Evolutionary conservation across 2,329 filamentous ascomycete genomes (phyloP), one percentile per base, ranked within the genome.

Genomic region (Fusarium sp.): DNA sequence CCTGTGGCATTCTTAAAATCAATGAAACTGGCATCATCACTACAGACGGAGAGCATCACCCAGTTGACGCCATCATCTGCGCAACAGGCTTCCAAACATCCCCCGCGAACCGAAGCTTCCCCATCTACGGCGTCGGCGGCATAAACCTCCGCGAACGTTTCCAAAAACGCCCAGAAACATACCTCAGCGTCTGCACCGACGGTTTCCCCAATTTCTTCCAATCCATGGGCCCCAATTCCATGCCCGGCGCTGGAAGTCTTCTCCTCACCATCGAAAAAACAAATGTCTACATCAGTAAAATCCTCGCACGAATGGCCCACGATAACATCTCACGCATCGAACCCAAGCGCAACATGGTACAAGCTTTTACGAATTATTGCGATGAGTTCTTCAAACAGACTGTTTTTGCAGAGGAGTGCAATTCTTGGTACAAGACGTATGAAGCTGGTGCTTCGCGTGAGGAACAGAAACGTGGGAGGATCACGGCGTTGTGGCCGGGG

Each of bases 351-450:
- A 51, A 46, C 8, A 30, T 65, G 43, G 62, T 65, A 0, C 40
- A 41, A 1, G 62, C 40, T 0, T 65, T 65, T 1, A 65, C 60
- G 0, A 38, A 65, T 2, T 65, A 65, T 6, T 65, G 62, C 4
- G 62, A 65, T 2, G 27, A 30, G 0, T 65, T 65, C 8, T 65
- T 65, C 3, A 51, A 59, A 3, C 45, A 58, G 1, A 65, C 62
- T 15, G 62, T 65, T 1, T 65, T 65, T 7, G 25, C 62, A 2
- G 60, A 65, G 16, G 62, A 65, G 32, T 65, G 62, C 7, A 65
- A 51, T 34, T 65, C 62, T 34, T 65, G 62, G 62, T 65, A 65
- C 8, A 65, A 65, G 16, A 65, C 62, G 1, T 65, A 65, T 8
- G 45, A 65, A 3, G 13, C 27, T 12, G 60, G 62, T 1, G 62